Evolutionary conservation across 805 yeast species (phyloP), one percentile per base, ranked within the genome.

Genomic region (Ogataea allantospora): DNA sequence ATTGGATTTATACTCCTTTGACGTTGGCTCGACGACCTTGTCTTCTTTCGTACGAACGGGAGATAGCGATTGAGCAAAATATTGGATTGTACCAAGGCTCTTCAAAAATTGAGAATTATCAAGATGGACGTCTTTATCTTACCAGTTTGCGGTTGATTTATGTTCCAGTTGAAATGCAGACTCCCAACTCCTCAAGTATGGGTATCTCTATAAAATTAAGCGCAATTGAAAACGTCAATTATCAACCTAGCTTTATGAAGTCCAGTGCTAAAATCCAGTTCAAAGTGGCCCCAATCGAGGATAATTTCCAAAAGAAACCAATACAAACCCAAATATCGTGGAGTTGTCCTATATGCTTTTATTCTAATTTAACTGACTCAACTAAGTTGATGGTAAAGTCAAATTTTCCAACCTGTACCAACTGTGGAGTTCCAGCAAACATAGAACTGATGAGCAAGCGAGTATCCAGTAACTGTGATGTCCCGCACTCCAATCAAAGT

Each of bases 341-440:
- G 99, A 71, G 73, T 1, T 91, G 99, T 58, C 82, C 83, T n/a
- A 89, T 93, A 3, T 91, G 99, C 60, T 77, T 78, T n/a, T 84
- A 69, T 55, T 68, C 80, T 17, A 87, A 88, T 53, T 60, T 22
- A 9, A 22, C 52, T 18, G 36, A 35, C n/a, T 23, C 29, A 6
- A 38, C 37, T n/a, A 25, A 17, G 33, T 32, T 2, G 10, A 53
- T 7, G 44, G 4, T 12, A 14, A 14, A 6, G 27, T 12, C 12
- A 12, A 25, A 10, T 25, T 9, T 11, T 10, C 27, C 27, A n/a
- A 21, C 8, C 11, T 21, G 23, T 21, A n/a, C 11, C n/a, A 21
- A 21, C 23, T 21, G 23, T 21, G 23, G 23, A 9, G 23, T 21
- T 21, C 23, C 23, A 9, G 23, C 23, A 4, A n/a, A 21, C 11